Conservation (phyloP, 495 filamentous ascomycete species). For the Daldinia decipiens region DNA sequence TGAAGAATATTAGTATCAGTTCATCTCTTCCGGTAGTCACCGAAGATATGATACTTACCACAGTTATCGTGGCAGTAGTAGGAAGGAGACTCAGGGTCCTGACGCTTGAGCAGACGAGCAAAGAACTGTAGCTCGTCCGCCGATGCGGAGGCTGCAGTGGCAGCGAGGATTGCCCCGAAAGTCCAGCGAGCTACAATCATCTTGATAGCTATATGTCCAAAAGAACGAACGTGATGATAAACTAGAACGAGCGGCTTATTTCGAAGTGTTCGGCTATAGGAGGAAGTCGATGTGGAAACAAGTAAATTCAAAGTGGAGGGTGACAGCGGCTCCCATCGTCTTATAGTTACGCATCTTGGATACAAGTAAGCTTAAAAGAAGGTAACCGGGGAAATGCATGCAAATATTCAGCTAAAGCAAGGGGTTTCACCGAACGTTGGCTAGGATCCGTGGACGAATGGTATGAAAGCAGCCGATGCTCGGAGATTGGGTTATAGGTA, state of each 20-base stretch:
- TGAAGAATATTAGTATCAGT: background rate
- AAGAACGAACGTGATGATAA: conserved; percentile 26
- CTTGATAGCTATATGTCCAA: conserved; percentile 10
- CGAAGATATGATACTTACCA: conserved; percentile 48
- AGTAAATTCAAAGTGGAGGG: conserved; percentile 14
- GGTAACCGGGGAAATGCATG: background rate
- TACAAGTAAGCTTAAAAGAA: conserved; percentile 3
- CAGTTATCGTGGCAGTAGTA: conserved; percentile 64
- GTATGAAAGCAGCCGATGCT: conserved; percentile 33
- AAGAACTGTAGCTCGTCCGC: conserved; percentile 33
- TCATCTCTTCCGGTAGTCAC: background rate
- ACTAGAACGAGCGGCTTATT: conserved; percentile 29
- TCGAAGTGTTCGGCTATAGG: background rate
- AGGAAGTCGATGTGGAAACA: conserved; percentile 10
- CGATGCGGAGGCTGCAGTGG: conserved; percentile 32
- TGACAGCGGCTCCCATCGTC: conserved; percentile 8
- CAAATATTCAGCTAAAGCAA: conserved; percentile 32
- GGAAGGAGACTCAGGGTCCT: conserved; percentile 55
- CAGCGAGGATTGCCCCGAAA: conserved; percentile 32
- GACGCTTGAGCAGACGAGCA: conserved; percentile 47
- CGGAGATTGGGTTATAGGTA: conserved; percentile 36
- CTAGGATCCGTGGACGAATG: conserved; percentile 12
- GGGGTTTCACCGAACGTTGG: conserved; percentile 13
- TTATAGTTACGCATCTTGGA: conserved; percentile 14
- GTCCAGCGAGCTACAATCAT: conserved; percentile 35